A percentile compares a stretch with the other conserved stretches of the same genome.
These are phyloP conservation scores for Neostapfia colusana DNA, from an alignment of 176 grass and related monocot genomes.

Conservation along the genomic window DNA sequence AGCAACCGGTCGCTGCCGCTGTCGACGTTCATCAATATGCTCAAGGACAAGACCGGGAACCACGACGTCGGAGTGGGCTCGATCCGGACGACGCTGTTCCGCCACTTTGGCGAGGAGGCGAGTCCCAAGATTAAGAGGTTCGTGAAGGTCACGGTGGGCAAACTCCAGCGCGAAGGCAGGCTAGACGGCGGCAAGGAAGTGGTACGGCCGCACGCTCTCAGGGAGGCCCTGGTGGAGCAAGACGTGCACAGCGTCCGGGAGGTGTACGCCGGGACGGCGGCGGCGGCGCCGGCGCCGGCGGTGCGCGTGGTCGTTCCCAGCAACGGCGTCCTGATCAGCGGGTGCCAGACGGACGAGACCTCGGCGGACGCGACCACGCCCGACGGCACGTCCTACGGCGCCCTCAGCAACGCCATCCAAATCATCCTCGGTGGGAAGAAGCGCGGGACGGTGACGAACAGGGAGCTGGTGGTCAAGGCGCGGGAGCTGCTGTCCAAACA, in stretches of 20 bases:
- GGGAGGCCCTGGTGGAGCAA: constrained; percentile 36
- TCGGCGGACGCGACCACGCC: constrained; percentile 63
- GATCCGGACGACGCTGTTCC: constrained; percentile 77
- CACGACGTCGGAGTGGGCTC: constrained; percentile 76
- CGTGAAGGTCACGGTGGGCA: constrained; percentile 63
- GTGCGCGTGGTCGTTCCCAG: background rate
- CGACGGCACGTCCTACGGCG: constrained; percentile 65
- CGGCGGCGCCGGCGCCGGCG: constrained; percentile 19
- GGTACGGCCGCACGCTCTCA: background rate
- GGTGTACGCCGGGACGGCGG: constrained; percentile 50
- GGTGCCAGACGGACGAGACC: constrained; percentile 84
- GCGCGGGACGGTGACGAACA: constrained; percentile 46
- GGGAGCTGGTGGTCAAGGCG: constrained; percentile 56
- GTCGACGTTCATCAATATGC: constrained; percentile 68
- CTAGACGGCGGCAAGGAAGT: constrained; percentile 1
- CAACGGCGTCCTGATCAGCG: constrained; percentile 75
- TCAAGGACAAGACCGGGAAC: constrained; percentile 71
- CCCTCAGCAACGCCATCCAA: constrained; percentile 89
- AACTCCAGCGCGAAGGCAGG: constrained; percentile 40
- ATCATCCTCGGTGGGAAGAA: constrained; percentile 47
- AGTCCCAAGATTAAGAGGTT: constrained; percentile 93
- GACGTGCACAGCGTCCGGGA: constrained; percentile 47
- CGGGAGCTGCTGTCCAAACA: constrained; percentile 55
- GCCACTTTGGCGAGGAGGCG: constrained; percentile 74
- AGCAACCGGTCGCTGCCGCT: constrained; percentile 69